Evolutionary conservation across 2,329 filamentous ascomycete genomes (phyloP), one percentile per base, ranked within the genome.

Genomic region (Sphaceloma murrayae): DNA sequence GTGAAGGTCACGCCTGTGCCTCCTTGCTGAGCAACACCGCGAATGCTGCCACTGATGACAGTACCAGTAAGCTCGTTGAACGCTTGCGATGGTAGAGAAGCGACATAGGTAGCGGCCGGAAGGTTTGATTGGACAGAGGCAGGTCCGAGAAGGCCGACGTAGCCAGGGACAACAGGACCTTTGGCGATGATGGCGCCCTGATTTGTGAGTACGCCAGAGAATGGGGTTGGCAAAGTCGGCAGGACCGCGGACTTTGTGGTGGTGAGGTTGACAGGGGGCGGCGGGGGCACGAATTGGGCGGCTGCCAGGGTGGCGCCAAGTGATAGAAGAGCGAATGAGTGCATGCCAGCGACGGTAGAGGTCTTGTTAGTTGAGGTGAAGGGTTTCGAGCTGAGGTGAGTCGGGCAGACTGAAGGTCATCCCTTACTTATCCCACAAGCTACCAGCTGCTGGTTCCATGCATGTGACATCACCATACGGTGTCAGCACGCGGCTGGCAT

Each of bases 141-240:
- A 17, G 42, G 34, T 18, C 40, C 40, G 34, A 30, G 26, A 14
- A 34, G 34, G 8, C 24, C 30, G 13, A 46, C 33, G 19, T 34
- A 48, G 34, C 46, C 38, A 11, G 43, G 40, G 5, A 40, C 34
- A 11, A 33, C 33, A 14, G 46, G 43, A n/a, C 26, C 46, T 34
- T 48, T 40, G 8, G 42, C 42, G 32, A 51, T 47, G 27, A 51
- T 48, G n/a, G 49, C 48, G 33, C 49, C 49, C 21, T 51, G 46
- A n/a, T 46, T 34, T 30, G 46, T 48, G 36, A 48, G 48, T 13
- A 50, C 48, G 13, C 48, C 49, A 18, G 38, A 30, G 46, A 50
- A 50, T 1, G 46, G 46, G 8, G 49, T 50, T 8, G 49, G 49
- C 2, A 48, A 29, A 9, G 45, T 45, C 7, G 49, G 49, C 3